Evolutionary conservation across 352 stramenopile genomes (phyloP).

Genomic region (Globisporangium okanoganense): DNA sequence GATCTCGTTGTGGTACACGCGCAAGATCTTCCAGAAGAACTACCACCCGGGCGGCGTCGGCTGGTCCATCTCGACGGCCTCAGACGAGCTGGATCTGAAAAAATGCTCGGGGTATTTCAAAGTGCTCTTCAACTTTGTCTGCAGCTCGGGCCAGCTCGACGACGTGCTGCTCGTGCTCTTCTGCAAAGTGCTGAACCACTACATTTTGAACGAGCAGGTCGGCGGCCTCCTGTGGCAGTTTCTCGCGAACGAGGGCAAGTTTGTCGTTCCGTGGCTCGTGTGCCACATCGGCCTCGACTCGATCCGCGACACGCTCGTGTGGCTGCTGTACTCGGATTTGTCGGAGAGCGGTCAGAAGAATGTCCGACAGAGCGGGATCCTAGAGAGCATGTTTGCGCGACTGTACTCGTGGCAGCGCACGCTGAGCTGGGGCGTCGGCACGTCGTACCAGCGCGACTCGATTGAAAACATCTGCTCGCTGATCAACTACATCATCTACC

Average conservation of each 20-base stretch:
- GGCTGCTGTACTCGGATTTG: conserved; percentile 84
- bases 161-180: conserved; percentile 81
- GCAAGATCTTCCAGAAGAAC: conserved; percentile 70
- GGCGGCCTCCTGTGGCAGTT: conserved; percentile 67
- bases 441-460: conserved; percentile 79
- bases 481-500: conserved; percentile 86
- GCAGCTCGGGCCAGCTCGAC: conserved; percentile 54
- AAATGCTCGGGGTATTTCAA: conserved; percentile 66
- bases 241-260: conserved; percentile 59
- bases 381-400: conserved; percentile 73
- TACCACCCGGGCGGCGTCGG: conserved; percentile 28
- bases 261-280: conserved; percentile 72
- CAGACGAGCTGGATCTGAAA: conserved; percentile 49
- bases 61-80: conserved; percentile 27
- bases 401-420: conserved; percentile 82
- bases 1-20: conserved; percentile 68
- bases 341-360: conserved; percentile 54
- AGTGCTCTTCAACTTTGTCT: conserved; percentile 83
- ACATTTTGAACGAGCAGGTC: conserved; percentile 69
- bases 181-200: conserved; percentile 84
- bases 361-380: conserved; percentile 64
- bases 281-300: conserved; percentile 82
- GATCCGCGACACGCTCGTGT: conserved; percentile 79
- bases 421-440: conserved; percentile 79
- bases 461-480: conserved; percentile 85